A percentile compares a stretch with the other conserved stretches of the same genome.
phyloP scores from a whole-genome alignment of 176 grass and related monocot genomes.

The sorghum (Sorghum bicolor) region Sorghum_bicolor_NCBIv3 NC_012872.2:16022001-16022500 shows the following conservation, averaged over 20 bases:
- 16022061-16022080: background rate
- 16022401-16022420: background rate
- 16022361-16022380: background rate
- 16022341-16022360: background rate
- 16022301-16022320: background rate
- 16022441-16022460: background rate
- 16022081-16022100: conserved; percentile 17
- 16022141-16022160: background rate
- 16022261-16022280: background rate
- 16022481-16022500: background rate
- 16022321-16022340: background rate
- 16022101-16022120: background rate
- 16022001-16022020: conserved; percentile 24
- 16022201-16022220: background rate
- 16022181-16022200: background rate
- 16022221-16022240: background rate
- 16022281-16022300: background rate
- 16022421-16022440: too few species aligned
- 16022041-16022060: background rate
- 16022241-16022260: rapidly evolving
- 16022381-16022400: background rate
- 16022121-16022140: background rate
- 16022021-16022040: background rate
- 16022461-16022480: background rate
- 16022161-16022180: background rate